These are phyloP conservation scores for Suhomyces tanzawaensis DNA, from an alignment of 805 yeast species.

Conservation along the genomic window DNA sequence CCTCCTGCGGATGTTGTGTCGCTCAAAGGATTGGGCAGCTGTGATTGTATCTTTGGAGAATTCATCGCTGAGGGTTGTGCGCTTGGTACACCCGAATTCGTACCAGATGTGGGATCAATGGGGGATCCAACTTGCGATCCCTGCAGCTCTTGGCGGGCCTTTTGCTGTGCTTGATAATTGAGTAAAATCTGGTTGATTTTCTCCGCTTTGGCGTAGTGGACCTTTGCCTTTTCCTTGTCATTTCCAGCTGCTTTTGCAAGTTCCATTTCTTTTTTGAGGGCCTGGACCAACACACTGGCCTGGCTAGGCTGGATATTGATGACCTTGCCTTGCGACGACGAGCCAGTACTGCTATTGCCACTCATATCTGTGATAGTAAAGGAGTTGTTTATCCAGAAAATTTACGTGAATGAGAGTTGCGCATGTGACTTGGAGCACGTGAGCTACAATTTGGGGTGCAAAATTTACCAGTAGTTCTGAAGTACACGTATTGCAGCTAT, in stretches of 20 bases:
- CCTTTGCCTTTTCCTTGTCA: conserved; percentile 17
- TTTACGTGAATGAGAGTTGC: neutral
- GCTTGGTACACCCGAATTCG: conserved; percentile 1
- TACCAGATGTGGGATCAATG: neutral
- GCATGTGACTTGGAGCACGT: neutral
- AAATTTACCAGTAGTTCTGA: no score
- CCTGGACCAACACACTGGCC: conserved; percentile 24
- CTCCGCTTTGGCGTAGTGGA: conserved; percentile 25
- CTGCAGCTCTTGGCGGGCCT: conserved; percentile 9
- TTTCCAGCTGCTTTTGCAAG: conserved; percentile 24
- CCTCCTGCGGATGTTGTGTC: neutral
- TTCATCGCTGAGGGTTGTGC: conserved; percentile 3
- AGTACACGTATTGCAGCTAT: no score
- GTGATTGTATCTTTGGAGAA: conserved; percentile 4
- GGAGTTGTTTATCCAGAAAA: neutral
- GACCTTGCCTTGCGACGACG: neutral
- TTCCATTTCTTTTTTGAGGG: conserved; percentile 24
- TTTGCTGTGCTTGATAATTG: conserved; percentile 24
- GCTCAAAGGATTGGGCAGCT: conserved; percentile 3
- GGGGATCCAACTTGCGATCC: neutral
- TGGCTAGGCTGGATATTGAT: conserved; percentile 20
- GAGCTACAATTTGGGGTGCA: no score
- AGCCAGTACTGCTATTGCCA: neutral
- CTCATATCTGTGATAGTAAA: neutral
- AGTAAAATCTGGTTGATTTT: conserved; percentile 25